These are phyloP conservation scores for Termitomyces sp. DNA, from an alignment of 768 basidiomycete genomes.

Conservation along the genomic window DNA sequence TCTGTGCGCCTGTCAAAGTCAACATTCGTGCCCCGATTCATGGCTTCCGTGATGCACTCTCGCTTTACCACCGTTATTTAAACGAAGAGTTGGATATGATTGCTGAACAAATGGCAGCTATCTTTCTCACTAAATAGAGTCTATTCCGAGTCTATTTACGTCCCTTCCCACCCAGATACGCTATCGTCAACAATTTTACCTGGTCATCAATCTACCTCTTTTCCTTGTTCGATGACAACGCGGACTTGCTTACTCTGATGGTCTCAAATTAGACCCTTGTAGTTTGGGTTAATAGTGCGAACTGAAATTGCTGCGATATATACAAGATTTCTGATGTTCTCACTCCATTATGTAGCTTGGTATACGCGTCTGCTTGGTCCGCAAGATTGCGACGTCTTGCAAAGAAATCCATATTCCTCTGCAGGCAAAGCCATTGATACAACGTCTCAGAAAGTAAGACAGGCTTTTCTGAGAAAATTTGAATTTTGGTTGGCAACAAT, in stretches of 20 bases:
- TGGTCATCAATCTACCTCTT: neutral
- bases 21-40: neutral
- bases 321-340: neutral
- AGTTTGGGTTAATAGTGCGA: neutral
- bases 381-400: neutral
- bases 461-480: neutral
- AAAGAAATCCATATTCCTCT: neutral
- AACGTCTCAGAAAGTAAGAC: neutral
- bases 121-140: neutral
- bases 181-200: neutral
- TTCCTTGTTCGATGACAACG: neutral
- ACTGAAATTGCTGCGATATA: neutral
- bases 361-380: no score
- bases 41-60: slow-evolving; percentile 5
- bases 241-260: no score
- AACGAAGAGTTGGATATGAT: neutral
- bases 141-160: no score
- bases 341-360: no score
- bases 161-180: no score
- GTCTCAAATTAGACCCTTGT: neutral
- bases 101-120: neutral
- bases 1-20: slow-evolving; percentile 1
- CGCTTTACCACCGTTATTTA: neutral
- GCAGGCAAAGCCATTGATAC: neutral
- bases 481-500: no score